Evolutionary conservation across 768 basidiomycete species (phyloP), one percentile per base, ranked within the genome.

Genomic region (Coprinopsis marcescibilis): DNA sequence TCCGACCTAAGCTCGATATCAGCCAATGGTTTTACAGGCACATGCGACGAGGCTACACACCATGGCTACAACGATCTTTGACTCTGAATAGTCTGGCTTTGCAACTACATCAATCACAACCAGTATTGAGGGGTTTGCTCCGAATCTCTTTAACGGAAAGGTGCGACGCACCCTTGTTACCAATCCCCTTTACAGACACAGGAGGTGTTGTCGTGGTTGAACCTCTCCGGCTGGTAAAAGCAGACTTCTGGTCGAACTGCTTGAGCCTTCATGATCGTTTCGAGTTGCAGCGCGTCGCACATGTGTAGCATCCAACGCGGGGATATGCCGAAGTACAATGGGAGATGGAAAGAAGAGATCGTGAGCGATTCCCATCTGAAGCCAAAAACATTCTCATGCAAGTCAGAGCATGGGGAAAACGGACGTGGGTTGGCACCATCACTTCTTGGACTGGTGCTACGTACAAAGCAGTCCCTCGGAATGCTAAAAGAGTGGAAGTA

Each of bases 41-140:
- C 21, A 42, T 40, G 30, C 29, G 15, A 8, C 14, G 21, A 46
- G 13, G 11, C 24, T 12, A 48, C 67, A 40, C 43, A 92, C 95
- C 90, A 97, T 97, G 2, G 95, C 95, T 10, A 98, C 78, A 5
- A 99, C 92, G 54, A 99, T 96, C 77, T 98, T 99, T 29, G 91
- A 90, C 60, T 97, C 94, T 2, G 93, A 96, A 57, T 98, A 98
- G 60, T 99, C 96, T 4, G 96, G 96, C 64, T 95, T 97, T 45
- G 89, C 86, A 38, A 95, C 90, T 93, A 54, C 36, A 37, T 30
- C 38, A 11, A 33, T 45, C 33, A 47, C 44, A 29, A 20, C 38
- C 7, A 53, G 29, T 19, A 26, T 32, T 45, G 30, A 50, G 33
- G 40, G 19, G 32, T 12, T 43, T 34, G 49, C 24, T 46, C 21